Evolutionary conservation across 768 basidiomycete genomes (phyloP), one percentile per base, ranked within the genome.

Genomic region (Trametes cingulata): DNA sequence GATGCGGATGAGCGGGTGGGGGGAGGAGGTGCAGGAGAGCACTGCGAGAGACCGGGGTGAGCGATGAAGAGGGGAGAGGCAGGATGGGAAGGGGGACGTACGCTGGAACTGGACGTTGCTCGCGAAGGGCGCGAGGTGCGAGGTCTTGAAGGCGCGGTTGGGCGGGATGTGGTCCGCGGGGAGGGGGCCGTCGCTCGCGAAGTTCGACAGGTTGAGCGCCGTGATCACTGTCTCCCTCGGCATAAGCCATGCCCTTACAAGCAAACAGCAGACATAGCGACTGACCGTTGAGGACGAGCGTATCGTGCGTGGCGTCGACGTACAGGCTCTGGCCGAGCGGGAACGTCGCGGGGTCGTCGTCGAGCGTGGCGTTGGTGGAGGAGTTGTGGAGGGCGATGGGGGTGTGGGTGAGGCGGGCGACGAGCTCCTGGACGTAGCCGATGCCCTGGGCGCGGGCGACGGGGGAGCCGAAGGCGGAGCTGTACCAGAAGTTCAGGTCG

Each of bases 231-330:
- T 60, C 56, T 46, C 29, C 6, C 7, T 14, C 27, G 22, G 29
- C 13, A 29, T 61, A 36, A 66, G 56, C 19, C 25, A 19, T 37
- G 52, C 52, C 2, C 29, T 4, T 54, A 41, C 17, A 22, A 9
- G 20, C 20, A 19, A 35, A 8, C 6, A 12, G 50, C 5, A 14
- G 20, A n/a, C n/a, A 7, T 3, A 39, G 25, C 15, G 74, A 24
- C 82, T 19, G 61, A 90, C 90, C 83, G 67, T 93, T 89, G n/a
- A 93, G 75, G 0, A 95, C 85, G 41, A 95, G 90, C 15, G 93
- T 91, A 67, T 96, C 94, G 59, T 95, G 95, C 2, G 90, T 91
- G 8, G 91, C 91, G 69, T 96, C 94, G 10, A 93, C 92, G 60
- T 94, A 95, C 36, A 95, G 70, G 56, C 78, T 81, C 56, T 91